Evolutionary conservation across 2,329 filamentous ascomycete genomes (phyloP), one percentile per base, ranked within the genome.

Genomic region (Endocalyx cinctus): DNA sequence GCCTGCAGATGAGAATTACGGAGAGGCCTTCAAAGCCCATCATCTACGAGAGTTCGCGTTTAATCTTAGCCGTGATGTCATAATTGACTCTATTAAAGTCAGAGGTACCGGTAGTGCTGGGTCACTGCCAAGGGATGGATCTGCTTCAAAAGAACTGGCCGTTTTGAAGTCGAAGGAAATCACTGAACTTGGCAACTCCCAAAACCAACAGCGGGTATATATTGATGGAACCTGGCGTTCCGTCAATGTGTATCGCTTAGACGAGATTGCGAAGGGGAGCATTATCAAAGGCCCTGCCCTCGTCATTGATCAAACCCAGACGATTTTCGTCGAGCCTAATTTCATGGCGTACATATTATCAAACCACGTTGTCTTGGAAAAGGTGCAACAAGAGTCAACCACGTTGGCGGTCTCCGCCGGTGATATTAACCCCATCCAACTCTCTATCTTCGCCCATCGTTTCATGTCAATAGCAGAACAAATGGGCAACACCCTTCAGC

Each of bases 381-480:
- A 52, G 25, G 26, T 35, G 5, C 31, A 36, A 2, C 69, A 70
- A 19, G 25, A 18, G 31, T 17, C 31, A 15, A 73, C 80, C 5
- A 69, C 72, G 12, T 79, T 79, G 3, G 57, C 79, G 40, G 59
- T 33, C 79, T 25, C 74, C 79, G 38, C 68, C 78, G 34, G 84
- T 78, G 42, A 45, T 17, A 77, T 87, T 0, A 80, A 87, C 50
- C 84, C 83, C 0, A 82, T 89, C 45, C 72, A 84, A 57, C 68
- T 90, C 2, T 83, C 77, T 45, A 82, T 89, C 38, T 89, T 90
- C 48, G 82, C 79, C 0, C 83, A 89, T 55, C 72, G 84, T 3
- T 89, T 89, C 60, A 88, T 89, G 84, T 78, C 80, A 4, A 86
- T 89, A 41, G 85, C 85, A 0, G 85, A 89, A 57, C 84, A 89